Evolutionary conservation across 495 filamentous ascomycete species (phyloP).

Genomic region (Aspergillus ostianus): DNA sequence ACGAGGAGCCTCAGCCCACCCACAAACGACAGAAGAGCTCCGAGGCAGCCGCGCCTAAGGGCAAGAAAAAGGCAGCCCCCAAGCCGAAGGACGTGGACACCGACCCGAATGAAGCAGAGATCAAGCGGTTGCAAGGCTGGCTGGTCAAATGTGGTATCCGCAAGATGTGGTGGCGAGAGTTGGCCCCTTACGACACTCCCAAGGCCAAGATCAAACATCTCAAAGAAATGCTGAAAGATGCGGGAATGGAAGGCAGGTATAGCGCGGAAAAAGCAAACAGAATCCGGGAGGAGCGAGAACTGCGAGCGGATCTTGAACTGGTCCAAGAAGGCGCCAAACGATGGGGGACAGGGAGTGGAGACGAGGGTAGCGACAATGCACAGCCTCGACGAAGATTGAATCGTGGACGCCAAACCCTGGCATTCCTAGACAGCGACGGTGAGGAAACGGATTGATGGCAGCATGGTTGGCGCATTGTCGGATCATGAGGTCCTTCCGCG

Average conservation of each 20-base stretch:
- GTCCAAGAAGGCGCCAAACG: slow-evolving; percentile 73
- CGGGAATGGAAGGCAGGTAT: slow-evolving; percentile 85
- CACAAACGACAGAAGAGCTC: slow-evolving; percentile 43
- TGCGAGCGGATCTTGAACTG: slow-evolving; percentile 75
- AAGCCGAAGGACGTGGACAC: slow-evolving; percentile 47
- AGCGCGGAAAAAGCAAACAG: slow-evolving; percentile 77
- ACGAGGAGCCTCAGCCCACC: slow-evolving; percentile 61
- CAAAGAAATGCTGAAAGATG: slow-evolving; percentile 69
- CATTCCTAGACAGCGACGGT: slow-evolving; percentile 54
- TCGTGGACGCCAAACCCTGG: slow-evolving; percentile 49
- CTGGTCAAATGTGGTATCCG: slow-evolving; percentile 90
- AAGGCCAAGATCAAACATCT: slow-evolving; percentile 84
- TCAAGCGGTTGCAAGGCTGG: slow-evolving; percentile 87
- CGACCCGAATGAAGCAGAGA: slow-evolving; percentile 70
- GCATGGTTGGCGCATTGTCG: slow-evolving; percentile 6
- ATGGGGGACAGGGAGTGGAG: slow-evolving; percentile 62
- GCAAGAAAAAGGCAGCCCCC: slow-evolving; percentile 30
- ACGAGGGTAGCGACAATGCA: slow-evolving; percentile 42
- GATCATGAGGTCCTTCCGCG: not conserved
- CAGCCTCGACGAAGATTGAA: slow-evolving; percentile 38
- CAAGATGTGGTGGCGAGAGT: slow-evolving; percentile 85
- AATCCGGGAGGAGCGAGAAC: slow-evolving; percentile 82
- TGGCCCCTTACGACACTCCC: slow-evolving; percentile 68
- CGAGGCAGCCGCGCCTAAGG: slow-evolving; percentile 31
- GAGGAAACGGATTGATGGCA: slow-evolving; percentile 48